A percentile compares a stretch with the other conserved stretches of the same genome.
phyloP scores from a whole-genome alignment of 108 stramenopile genomes.

The Cyclotella distinguenda region DNA sequence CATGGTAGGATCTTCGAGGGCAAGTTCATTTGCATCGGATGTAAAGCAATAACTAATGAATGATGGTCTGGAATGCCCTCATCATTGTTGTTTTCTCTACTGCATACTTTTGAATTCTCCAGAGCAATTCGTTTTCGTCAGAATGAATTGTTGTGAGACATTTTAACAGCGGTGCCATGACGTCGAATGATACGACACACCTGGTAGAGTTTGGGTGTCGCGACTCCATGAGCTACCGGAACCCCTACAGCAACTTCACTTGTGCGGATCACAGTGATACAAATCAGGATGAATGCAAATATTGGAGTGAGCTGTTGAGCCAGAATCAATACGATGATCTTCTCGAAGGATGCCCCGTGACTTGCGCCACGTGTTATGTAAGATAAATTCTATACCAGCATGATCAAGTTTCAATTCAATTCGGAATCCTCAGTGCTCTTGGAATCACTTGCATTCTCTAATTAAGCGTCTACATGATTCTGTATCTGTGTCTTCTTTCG shows the following conservation, averaged over 20 bases:
- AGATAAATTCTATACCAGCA: neutral
- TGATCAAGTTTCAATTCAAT: neutral
- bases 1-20: too few species aligned
- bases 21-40: too few species aligned
- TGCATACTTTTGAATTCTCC: too few species aligned
- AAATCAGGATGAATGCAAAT: conserved; percentile 1
- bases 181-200: neutral
- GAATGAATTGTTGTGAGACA: neutral
- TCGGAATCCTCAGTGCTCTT: neutral
- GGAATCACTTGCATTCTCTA: neutral
- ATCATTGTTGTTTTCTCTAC: too few species aligned
- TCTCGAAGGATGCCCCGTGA: conserved; percentile 7
- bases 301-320: neutral
- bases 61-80: too few species aligned
- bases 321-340: conserved; percentile 13
- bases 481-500: too few species aligned
- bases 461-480: too few species aligned
- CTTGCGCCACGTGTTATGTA: neutral
- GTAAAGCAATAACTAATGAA: too few species aligned
- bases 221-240: conserved; percentile 15
- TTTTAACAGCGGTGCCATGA: neutral
- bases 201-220: neutral
- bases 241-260: conserved; percentile 20
- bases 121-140: too few species aligned
- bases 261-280: conserved; percentile 15